A percentile compares a stretch with the other conserved stretches of the same genome.
Evolutionary conservation across 495 filamentous ascomycete species (phyloP).

Genomic region (Mytilinidion resinicola): DNA sequence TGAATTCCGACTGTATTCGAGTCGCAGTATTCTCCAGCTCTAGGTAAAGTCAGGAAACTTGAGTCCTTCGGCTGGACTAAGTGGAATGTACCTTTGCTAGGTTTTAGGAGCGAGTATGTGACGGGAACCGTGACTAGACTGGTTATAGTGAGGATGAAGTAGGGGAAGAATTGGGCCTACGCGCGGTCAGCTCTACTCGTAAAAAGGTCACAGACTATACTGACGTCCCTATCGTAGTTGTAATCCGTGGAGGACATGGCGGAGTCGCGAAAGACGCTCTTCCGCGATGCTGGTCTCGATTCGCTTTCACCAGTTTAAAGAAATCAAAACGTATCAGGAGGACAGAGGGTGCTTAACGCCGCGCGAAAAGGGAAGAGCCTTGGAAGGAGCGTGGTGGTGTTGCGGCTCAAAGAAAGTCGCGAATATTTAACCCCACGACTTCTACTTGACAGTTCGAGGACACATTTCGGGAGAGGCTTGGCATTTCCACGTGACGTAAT

Average conservation of each 20-base stretch:
- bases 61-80: neutral
- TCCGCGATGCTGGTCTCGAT: too few relatives aligned
- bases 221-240: constrained; percentile 89
- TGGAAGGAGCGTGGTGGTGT: too few relatives aligned
- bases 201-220: constrained; percentile 2
- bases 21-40: constrained; percentile 62
- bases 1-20: constrained; percentile 68
- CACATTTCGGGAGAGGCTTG: too few relatives aligned
- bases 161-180: constrained; percentile 96
- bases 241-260: constrained; percentile 70
- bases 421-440: too few relatives aligned
- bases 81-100: constrained; percentile 55
- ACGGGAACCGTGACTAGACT: constrained; percentile 84
- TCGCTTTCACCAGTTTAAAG: too few relatives aligned
- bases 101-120: constrained; percentile 76
- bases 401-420: too few relatives aligned
- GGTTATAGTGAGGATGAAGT: constrained; percentile 89
- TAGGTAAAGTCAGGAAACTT: constrained; percentile 27
- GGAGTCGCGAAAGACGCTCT: neutral
- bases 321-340: too few relatives aligned
- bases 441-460: too few relatives aligned
- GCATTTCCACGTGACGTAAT: too few relatives aligned
- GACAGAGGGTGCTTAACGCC: too few relatives aligned
- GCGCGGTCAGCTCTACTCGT: constrained; percentile 12
- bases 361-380: too few relatives aligned